A percentile compares a stretch with the other conserved stretches of the same genome.
Evolutionary conservation across 164 flowering plant genomes (phyloP).

Genomic region (Vitis cinerea): DNA sequence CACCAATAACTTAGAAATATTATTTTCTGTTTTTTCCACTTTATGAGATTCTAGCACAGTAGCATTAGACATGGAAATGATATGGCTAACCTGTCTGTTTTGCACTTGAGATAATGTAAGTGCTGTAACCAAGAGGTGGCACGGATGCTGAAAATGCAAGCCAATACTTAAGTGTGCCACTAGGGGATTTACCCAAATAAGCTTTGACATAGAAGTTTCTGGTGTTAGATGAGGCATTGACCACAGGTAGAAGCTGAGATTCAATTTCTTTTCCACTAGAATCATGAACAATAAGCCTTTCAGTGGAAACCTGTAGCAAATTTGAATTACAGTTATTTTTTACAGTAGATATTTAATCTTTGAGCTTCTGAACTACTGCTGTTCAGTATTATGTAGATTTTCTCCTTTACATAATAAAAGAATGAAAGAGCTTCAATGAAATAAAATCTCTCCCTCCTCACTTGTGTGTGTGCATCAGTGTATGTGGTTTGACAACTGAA

Average conservation of each 20-base stretch:
- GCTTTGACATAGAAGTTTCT: constrained; percentile 63
- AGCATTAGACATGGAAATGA: neutral
- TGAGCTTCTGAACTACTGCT: neutral
- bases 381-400: neutral
- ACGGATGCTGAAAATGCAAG: constrained; percentile 76
- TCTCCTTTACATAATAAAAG: neutral
- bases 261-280: constrained; percentile 61
- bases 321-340: constrained; percentile 4
- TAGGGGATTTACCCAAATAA: constrained; percentile 56
- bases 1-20: constrained; percentile 11
- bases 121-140: constrained; percentile 92
- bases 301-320: constrained; percentile 58
- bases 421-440: neutral
- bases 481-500: no score
- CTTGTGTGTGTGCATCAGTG: neutral
- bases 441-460: neutral
- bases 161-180: constrained; percentile 55
- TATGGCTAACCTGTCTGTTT: constrained; percentile 45
- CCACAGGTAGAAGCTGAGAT: constrained; percentile 69
- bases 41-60: neutral
- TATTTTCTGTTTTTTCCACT: neutral
- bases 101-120: constrained; percentile 53
- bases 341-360: no score
- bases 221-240: constrained; percentile 38
- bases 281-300: constrained; percentile 63